Evolutionary conservation across 805 yeast genomes (phyloP).

Genomic region (Starmera caribaea): DNA sequence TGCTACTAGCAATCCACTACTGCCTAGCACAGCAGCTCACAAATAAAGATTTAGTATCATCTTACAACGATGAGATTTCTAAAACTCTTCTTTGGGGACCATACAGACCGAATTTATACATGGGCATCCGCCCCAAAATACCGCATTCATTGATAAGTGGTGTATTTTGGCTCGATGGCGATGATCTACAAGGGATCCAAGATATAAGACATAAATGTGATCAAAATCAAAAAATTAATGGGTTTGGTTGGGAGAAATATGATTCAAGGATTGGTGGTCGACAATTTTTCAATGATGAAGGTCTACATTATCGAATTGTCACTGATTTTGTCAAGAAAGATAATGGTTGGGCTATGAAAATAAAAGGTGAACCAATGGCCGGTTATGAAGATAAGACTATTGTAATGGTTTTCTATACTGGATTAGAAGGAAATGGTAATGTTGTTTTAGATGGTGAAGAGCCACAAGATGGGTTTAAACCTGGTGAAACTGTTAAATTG

Average conservation of each 20-base stretch:
- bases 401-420: conserved; percentile 70
- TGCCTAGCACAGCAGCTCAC: too few species aligned
- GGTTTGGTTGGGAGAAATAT: conserved; percentile 79
- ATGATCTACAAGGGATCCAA: conserved; percentile 41
- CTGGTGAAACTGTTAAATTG: conserved; percentile 30
- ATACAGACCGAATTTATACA: conserved; percentile 75
- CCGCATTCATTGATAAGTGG: conserved; percentile 75
- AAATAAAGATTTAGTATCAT: background rate
- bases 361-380: conserved; percentile 53
- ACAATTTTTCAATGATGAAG: conserved; percentile 62
- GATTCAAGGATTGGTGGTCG: conserved; percentile 86
- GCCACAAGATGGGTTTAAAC: conserved; percentile 16
- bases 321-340: conserved; percentile 68
- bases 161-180: conserved; percentile 77
- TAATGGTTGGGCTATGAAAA: conserved; percentile 73
- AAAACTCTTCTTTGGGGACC: conserved; percentile 83
- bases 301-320: conserved; percentile 49
- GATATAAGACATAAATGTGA: conserved; percentile 67
- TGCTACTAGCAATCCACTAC: too few species aligned
- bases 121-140: conserved; percentile 76
- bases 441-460: conserved; percentile 29
- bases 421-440: conserved; percentile 53
- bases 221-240: conserved; percentile 57
- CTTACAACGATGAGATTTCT: conserved; percentile 27
- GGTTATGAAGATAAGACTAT: conserved; percentile 40